Evolutionary conservation across 2,329 filamentous ascomycete genomes (phyloP), one percentile per base, ranked within the genome.

Genomic region (Phialophora verrucosa): DNA sequence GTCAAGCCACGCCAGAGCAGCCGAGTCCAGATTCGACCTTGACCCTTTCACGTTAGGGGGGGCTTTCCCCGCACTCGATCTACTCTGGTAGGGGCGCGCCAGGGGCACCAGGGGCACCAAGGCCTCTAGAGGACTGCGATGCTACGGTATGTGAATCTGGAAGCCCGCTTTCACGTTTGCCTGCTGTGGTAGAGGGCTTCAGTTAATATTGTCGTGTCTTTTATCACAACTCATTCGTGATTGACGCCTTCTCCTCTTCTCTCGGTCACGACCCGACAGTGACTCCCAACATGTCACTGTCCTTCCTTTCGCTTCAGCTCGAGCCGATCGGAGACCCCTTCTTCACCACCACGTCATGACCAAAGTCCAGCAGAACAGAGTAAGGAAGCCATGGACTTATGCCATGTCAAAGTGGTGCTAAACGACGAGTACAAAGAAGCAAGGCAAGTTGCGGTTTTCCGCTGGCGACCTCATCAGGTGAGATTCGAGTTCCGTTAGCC

Each of bases 401-500:
- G 14, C 4, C 38, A n/a, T 8, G n/a, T n/a, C 17, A 44, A 20
- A 8, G 17, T 5, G 17, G 17, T 44, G 38, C 14, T n/a, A n/a
- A n/a, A 14, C 7, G 27, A 51, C 10, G n/a, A 25, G 20, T 23
- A 12, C 23, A 17, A n/a, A 27, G 20, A 11, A 20, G 23, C 49
- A 20, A 51, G 23, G 8, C 10, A 20, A 51, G 23, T 27, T 1
- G 29, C 23, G 4, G 27, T 20, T 29, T 35, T n/a, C 17, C 17
- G 53, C 53, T 32, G 23, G 8, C 12, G 29, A 55, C 29, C 20
- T 8, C 29, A 42, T 61, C 59, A 61, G 59, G 59, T 61, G 59
- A 61, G 47, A 17, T 3, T 31, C 42, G 29, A 59, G 29, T 10
- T 47, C 38, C 14, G 27, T 38, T 53, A 27, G 27, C 53, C 42